Evolutionary conservation across 345 rosid genomes (phyloP), one percentile per base, ranked within the genome.

Genomic region (Turritis glabra): DNA sequence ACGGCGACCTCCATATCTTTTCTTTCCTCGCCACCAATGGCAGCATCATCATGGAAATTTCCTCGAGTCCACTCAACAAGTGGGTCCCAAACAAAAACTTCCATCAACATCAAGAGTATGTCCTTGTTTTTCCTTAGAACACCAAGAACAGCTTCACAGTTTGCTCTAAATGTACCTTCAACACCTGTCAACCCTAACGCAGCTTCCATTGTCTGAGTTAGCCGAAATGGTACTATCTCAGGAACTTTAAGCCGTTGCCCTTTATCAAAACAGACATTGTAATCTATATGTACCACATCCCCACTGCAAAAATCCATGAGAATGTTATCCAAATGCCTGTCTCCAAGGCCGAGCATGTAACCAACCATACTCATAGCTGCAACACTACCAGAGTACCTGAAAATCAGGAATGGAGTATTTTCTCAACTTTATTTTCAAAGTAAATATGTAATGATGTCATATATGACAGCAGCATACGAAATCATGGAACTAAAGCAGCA

Each of bases 361-460:
- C 98, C 98, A 43, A 90, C 96, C 80, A 93, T 90, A 78, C 98
- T 93, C 98, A 90, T 93, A 75, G 95, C 93, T 55, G 98, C 98
- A 78, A 93, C 86, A 74, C 91, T 93, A 75, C 93, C 90, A 64
- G 95, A 83, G 78, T 87, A 93, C 87, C 98, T 93, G 82, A 77
- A 82, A 83, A 76, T 66, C 27, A 65, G 56, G 21, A 56, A 69
- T 14, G 27, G 11, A 50, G 27, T 50, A 22, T 21, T 21, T 44
- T 73, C 52, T 55, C 57, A 30, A 30, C 55, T 32, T 30, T 38
- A 22, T 43, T 64, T 27, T 19, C 26, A 2, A 54, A 64, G 48
- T 41, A 38, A 38, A 40, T 38, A 14, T 72, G 57, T 54, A 13
- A 43, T 25, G 27, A 32, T 55, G 11, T 55, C 44, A 54, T 43